These are phyloP conservation scores for Pseudocercospora pini-densiflorae DNA, from an alignment of 2,329 filamentous ascomycete species.

Conservation along the genomic window DNA sequence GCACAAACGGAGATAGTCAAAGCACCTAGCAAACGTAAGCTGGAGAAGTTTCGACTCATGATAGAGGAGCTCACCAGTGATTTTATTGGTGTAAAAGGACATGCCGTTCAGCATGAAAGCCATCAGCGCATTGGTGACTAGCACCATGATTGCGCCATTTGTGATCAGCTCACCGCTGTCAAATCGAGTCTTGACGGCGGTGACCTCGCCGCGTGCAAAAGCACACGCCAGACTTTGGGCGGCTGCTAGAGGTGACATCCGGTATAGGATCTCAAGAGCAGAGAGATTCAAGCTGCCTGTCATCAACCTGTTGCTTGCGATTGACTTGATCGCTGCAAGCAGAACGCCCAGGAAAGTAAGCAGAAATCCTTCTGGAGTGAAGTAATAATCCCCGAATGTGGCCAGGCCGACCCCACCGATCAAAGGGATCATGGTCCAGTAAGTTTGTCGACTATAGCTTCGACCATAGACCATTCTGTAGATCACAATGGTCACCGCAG, in stretches of 20 bases:
- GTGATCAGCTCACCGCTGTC: conserved; percentile 1
- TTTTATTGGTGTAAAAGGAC: conserved; percentile 42
- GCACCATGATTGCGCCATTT: not conserved
- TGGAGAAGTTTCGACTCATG: not conserved
- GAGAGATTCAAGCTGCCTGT: conserved; percentile 62
- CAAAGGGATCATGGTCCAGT: conserved; percentile 63
- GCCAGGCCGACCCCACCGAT: conserved; percentile 64
- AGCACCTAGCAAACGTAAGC: conserved; percentile 19
- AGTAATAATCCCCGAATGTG: conserved; percentile 66
- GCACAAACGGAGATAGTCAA: conserved; percentile 41
- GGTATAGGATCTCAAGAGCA: conserved; percentile 63
- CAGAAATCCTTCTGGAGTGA: conserved; percentile 57
- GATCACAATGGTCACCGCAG: conserved; percentile 65
- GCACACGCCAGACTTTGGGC: conserved; percentile 60
- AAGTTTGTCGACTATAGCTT: conserved; percentile 60
- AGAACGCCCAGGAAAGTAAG: conserved; percentile 44
- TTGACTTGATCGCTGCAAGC: conserved; percentile 57
- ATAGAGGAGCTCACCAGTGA: conserved; percentile 29
- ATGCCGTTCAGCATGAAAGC: conserved; percentile 42
- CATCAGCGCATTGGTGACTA: conserved; percentile 34
- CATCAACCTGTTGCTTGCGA: conserved; percentile 67
- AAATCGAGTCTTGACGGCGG: not conserved
- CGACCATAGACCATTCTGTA: conserved; percentile 61
- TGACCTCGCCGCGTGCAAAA: conserved; percentile 48
- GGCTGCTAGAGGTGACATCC: conserved; percentile 66